Conservation (phyloP, 1,284 basidiomycete species). For the Puccinia horiana region DNA sequence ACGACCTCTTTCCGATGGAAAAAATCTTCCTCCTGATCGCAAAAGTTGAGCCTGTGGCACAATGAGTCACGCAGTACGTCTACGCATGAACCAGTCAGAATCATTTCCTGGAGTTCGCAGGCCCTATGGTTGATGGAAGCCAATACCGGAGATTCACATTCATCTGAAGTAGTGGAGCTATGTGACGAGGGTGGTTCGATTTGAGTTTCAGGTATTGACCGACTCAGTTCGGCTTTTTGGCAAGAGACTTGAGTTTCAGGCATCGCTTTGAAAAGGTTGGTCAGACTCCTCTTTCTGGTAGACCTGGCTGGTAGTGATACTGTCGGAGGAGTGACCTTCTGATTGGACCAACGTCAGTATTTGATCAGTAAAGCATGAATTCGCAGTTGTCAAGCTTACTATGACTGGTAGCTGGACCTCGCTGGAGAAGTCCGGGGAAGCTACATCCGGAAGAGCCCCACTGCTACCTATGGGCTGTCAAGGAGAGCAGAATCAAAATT, state of each 20-base stretch:
- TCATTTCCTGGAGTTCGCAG: not conserved
- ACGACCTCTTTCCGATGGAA: not conserved
- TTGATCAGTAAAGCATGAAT: not conserved
- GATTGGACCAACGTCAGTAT: not conserved
- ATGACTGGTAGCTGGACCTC: not conserved
- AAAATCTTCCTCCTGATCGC: not conserved
- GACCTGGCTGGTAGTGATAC: not conserved
- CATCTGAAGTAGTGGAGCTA: not conserved
- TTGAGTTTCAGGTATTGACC: not conserved
- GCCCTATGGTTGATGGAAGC: not conserved
- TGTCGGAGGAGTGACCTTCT: not conserved
- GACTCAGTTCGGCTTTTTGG: not conserved
- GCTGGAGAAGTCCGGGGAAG: not conserved
- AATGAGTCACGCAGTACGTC: not conserved
- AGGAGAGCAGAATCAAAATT: not conserved
- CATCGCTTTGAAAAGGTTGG: constrained; percentile 19
- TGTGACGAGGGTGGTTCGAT: not conserved
- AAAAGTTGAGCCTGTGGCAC: not conserved
- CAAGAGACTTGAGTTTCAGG: not conserved
- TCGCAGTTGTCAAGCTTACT: not conserved
- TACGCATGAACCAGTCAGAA: not conserved
- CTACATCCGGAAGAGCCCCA: not conserved
- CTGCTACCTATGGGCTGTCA: not conserved
- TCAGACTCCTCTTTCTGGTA: constrained; percentile 22
- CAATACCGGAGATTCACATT: not conserved